These are phyloP conservation scores for Aspergillus sparsus DNA, from an alignment of 495 filamentous ascomycete species.

Conservation along the genomic window DNA sequence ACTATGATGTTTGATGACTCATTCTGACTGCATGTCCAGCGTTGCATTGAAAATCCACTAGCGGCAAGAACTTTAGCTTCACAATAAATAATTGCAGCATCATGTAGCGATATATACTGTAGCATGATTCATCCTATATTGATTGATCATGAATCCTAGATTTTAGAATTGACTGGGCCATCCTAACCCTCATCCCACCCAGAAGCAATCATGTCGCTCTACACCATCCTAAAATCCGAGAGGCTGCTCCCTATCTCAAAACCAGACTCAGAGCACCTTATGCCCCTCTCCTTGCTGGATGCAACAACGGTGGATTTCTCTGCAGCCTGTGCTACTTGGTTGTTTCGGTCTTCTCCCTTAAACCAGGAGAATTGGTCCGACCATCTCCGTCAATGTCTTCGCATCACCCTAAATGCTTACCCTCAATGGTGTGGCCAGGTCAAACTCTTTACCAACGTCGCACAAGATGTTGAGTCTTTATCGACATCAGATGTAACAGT, in stretches of 20 bases:
- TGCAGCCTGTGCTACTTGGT: constrained; percentile 29
- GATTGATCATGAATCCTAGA: neutral
- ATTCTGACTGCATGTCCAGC: too few relatives aligned
- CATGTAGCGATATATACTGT: too few relatives aligned
- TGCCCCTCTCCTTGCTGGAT: constrained; percentile 34
- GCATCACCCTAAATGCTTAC: constrained; percentile 31
- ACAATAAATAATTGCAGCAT: too few relatives aligned
- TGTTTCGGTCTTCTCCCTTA: constrained; percentile 23
- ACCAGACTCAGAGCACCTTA: constrained; percentile 8
- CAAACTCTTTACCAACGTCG: constrained; percentile 21
- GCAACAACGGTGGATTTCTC: constrained; percentile 31
- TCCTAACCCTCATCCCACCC: neutral
- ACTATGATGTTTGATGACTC: too few relatives aligned
- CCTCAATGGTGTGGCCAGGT: constrained; percentile 37
- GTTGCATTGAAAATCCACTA: too few relatives aligned
- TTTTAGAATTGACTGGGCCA: neutral
- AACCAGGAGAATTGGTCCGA: constrained; percentile 14
- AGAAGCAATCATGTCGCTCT: neutral
- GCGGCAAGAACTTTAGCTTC: too few relatives aligned
- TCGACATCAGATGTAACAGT: neutral
- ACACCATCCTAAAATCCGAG: constrained; percentile 5
- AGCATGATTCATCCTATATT: too few relatives aligned
- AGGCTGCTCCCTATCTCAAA: constrained; percentile 18
- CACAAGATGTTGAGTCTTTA: neutral
- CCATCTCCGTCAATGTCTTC: constrained; percentile 30